Base-by-base conservation (phyloP, 2,329 filamentous ascomycete genomes). In the Colletotrichum coccodes region DNA sequence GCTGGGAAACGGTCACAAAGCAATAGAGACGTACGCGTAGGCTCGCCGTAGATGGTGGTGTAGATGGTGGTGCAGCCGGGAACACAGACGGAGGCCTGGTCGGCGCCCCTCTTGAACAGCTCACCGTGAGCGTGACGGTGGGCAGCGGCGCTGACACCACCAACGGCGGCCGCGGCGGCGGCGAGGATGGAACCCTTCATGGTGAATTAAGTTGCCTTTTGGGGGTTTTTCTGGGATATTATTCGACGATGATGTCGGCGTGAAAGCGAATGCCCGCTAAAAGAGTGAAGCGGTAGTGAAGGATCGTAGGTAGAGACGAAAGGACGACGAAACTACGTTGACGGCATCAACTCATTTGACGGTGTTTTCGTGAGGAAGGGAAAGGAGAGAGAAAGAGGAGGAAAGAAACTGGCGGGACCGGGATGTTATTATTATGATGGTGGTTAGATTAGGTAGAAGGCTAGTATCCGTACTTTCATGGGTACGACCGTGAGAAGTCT, bases 271-370 rank as follows among this genome's bases (percentile, higher is more conserved):
- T 90, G 91, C 89, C 92, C 92, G 92, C 92, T 94, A 84, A 95
- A 94, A 81, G 93, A 94, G 90, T 94, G 92, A 93, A 93, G 91
- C 91, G 91, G 91, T 91, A 77, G 81, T 85, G 78, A 75, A 74
- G 75, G 71, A 23, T 38, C 73, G 72, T 72, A 76, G 78, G 78
- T 79, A 75, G 76, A 80, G 84, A 84, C 79, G 79, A 84, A 82
- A 83, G 77, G 82, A 83, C 81, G 83, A 83, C 81, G 84, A 86
- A 85, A 85, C 82, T 80, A 81, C 80, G 81, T 84, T 81, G 83
- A 84, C 80, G 82, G 83, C 82, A 81, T 83, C 80, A 84, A 84
- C 82, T 79, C 76, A 85, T 85, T 67, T 81, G 78, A 83, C 78
- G 79, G 79, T 78, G 67, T 77, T 79, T 81, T 79, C 81, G 82